Evolutionary conservation across 495 filamentous ascomycete genomes (phyloP).

Genomic region (Neurospora sp.): DNA sequence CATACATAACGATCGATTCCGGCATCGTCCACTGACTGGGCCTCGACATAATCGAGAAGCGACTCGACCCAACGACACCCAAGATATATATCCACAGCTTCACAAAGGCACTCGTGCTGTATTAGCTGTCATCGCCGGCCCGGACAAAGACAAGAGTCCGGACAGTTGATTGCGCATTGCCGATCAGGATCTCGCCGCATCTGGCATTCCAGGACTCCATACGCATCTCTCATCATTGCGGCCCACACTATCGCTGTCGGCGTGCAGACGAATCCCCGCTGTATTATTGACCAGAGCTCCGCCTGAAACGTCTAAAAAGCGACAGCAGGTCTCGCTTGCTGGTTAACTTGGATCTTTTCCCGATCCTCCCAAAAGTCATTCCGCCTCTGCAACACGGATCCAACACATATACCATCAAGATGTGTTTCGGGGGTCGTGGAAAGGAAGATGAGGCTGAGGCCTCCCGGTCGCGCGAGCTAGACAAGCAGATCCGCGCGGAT

Average conservation of each 20-base stretch:
- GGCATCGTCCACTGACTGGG: not conserved
- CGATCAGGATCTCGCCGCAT: not conserved
- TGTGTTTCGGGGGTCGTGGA: slow-evolving; percentile 53
- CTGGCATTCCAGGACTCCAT: not conserved
- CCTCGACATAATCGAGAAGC: not conserved
- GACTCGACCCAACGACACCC: not conserved
- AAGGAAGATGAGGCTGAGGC: slow-evolving; percentile 39
- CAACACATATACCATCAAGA: slow-evolving; percentile 24
- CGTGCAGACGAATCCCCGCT: not conserved
- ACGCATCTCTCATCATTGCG: not conserved
- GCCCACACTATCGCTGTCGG: not conserved
- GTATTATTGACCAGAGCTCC: not conserved
- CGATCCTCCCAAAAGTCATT: not conserved
- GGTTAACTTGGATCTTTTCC: not conserved
- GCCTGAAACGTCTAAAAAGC: not conserved
- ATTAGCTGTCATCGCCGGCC: not conserved
- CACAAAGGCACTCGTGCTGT: not conserved
- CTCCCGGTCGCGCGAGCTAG: slow-evolving; percentile 55
- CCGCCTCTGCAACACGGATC: not conserved
- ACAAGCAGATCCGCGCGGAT: slow-evolving; percentile 65
- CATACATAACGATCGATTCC: not conserved
- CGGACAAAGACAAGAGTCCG: not conserved
- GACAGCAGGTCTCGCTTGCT: not conserved
- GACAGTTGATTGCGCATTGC: not conserved
- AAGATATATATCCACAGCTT: not conserved